Evolutionary conservation across 2,329 filamentous ascomycete species (phyloP), one percentile per base, ranked within the genome.

Genomic region (Ceratocystiopsis sp.): DNA sequence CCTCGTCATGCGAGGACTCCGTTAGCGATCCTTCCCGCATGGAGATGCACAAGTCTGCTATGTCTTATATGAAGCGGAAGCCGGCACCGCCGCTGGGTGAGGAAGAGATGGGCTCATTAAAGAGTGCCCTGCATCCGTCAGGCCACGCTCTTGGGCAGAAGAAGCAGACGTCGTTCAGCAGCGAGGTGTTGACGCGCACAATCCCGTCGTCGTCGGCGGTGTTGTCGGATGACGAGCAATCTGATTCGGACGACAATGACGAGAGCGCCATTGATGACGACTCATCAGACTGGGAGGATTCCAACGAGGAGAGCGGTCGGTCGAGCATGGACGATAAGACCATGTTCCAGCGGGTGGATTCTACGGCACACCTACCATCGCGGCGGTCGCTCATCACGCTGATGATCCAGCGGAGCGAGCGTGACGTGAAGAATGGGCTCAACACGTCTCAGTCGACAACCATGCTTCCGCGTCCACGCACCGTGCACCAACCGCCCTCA

Each of bases 291-390:
- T 74, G 62, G 40, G 74, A 75, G 43, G 73, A 74, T 66, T 69
- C 80, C 54, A 67, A 73, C 54, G 82, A 83, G 48, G 84, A 93
- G 52, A 91, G 82, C 56, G 82, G 79, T 45, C 81, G 83, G 51
- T 84, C 84, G 1, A 93, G 84, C 57, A 71, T 86, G 42, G 83
- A 91, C 48, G 81, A 91, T 47, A 78, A 75, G 54, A 72, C 75
- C 17, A 69, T 85, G 53, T 98, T 98, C 70, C 78, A 87, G 59
- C 81, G 91, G 10, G 86, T 96, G 40, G 84, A 94, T 59, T 95
- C 87, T 36, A 78, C 78, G 58, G 76, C 79, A 9, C 84, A 94
- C 55, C 68, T 96, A 21, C 80, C 82, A 3, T 93, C 89, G 1
- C 78, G 84, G 40, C 80, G 82, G 41, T 96, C 89, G 2, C 73